A percentile compares a stretch with the other conserved stretches of the same genome.
These are phyloP conservation scores for Nissolia schottii DNA, from an alignment of 306 rosid genomes.

Conservation along the genomic window DNA sequence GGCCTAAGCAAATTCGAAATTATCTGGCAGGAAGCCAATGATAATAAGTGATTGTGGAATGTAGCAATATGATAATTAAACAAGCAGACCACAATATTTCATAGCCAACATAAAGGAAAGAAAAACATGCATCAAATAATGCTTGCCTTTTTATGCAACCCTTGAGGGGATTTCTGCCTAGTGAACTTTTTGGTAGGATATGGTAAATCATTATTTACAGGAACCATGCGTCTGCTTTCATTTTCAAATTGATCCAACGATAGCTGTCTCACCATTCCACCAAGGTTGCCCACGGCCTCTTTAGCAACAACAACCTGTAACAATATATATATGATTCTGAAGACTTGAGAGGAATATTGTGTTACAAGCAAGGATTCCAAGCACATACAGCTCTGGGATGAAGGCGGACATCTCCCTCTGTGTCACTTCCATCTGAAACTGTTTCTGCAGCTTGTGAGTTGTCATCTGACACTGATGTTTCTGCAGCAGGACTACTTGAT, in stretches of 20 bases:
- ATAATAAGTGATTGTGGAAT: constrained; percentile 5
- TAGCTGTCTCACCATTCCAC: constrained; percentile 98
- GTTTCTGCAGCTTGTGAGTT: constrained; percentile 82
- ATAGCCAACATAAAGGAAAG: neutral
- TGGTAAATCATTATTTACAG: constrained; percentile 67
- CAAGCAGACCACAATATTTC: neutral
- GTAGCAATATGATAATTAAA: constrained; percentile 11
- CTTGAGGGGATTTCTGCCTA: constrained; percentile 97
- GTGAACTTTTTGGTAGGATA: constrained; percentile 75
- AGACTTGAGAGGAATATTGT: constrained; percentile 19
- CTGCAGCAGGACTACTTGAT: constrained; percentile 63
- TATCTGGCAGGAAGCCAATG: constrained; percentile 49
- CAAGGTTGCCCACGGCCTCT: constrained; percentile 91
- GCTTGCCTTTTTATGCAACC: constrained; percentile 90
- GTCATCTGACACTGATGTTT: constrained; percentile 75
- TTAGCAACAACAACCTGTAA: constrained; percentile 98
- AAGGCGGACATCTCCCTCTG: constrained; percentile 95
- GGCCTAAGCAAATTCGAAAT: constrained; percentile 85
- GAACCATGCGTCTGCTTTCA: constrained; percentile 98
- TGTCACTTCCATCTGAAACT: constrained; percentile 88
- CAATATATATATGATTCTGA: constrained; percentile 30
- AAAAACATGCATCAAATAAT: constrained; percentile 12
- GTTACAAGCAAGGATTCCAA: constrained; percentile 17
- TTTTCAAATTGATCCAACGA: constrained; percentile 99
- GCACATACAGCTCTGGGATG: constrained; percentile 96